A percentile compares a stretch with the other conserved stretches of the same genome.
These are phyloP conservation scores for Cicer cuneatum DNA, from an alignment of 306 rosid genomes.

Conservation along the genomic window DNA sequence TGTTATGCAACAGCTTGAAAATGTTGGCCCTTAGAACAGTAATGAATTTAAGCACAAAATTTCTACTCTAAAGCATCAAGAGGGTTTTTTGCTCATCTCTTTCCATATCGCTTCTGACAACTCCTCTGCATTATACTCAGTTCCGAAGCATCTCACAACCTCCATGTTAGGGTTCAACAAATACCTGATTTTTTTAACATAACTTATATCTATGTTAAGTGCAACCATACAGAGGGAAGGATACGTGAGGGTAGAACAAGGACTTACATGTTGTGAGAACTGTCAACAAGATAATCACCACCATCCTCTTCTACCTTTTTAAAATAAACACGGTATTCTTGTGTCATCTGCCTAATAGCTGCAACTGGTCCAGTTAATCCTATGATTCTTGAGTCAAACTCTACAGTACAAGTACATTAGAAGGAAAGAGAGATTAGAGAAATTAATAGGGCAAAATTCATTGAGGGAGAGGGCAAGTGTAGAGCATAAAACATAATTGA, in stretches of 20 bases:
- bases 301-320: constrained; percentile 87
- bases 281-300: constrained; percentile 85
- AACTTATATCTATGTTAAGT: constrained; percentile 34
- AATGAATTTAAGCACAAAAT: neutral
- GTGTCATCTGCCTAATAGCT: constrained; percentile 92
- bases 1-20: constrained; percentile 8
- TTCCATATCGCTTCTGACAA: constrained; percentile 66
- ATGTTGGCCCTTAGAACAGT: neutral
- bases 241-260: constrained; percentile 14
- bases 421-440: constrained; percentile 26
- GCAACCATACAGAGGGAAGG: constrained; percentile 25
- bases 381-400: constrained; percentile 74
- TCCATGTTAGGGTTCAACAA: constrained; percentile 81
- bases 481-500: constrained; percentile 14
- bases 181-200: constrained; percentile 66
- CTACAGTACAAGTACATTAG: constrained; percentile 52
- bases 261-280: constrained; percentile 85
- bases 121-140: constrained; percentile 76
- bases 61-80: constrained; percentile 42
- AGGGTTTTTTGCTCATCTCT: constrained; percentile 54
- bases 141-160: constrained; percentile 85
- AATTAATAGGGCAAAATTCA: constrained; percentile 16
- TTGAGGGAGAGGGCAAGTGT: neutral
- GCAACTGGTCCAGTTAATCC: constrained; percentile 81
- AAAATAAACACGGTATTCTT: constrained; percentile 79